Base-by-base conservation (phyloP, 805 yeast species). In the Lipomyces mesembrius region DNA sequence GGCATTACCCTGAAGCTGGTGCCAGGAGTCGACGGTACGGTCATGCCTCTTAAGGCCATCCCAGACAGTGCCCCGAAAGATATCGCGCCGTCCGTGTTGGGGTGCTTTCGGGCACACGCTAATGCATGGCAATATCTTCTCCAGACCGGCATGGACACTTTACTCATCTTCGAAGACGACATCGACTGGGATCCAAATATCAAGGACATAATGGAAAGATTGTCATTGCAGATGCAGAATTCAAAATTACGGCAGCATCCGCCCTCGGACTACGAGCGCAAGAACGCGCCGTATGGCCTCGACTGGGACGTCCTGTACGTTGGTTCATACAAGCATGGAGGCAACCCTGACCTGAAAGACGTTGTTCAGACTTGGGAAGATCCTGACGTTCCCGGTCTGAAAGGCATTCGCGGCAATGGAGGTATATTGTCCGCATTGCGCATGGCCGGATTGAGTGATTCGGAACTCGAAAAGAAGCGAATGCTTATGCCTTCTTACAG, bases 281-380 rank as follows among this genome's bases (percentile, higher is more conserved):
- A 32, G 29, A 56, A 53, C 29, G 68, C 68, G 17, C 68, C 68
- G 22, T 65, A 65, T 59, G 68, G 63, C 12, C 65, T 65, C 39
- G 68, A 65, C 61, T 65, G 68, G 68, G 68, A 65, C 52, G 49
- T 65, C 52, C 37, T 65, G 32, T 25, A 58, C n/a, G 57, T 65
- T 20, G 68, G 68, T n/a, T 60, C 56, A n/a, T 60, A 64, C 57
- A 51, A 46, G 29, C 61, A 64, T 34, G 59, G 54, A 7, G 55
- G 60, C 54, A 64, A 64, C 32, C 58, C 61, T 5, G 56, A 64
- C 34, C 59, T 63, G n/a, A 46, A 51, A 12, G 67, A 64, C 35
- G 27, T 60, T 11, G 20, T 54, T 5, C 61, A 56, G 27, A 54
- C 35, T n/a, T 64, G 58, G 55, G 53, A 64, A 39, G 67, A 64